Evolutionary conservation across 2,329 filamentous ascomycete genomes (phyloP).

Genomic region (Beauveria sp.): DNA sequence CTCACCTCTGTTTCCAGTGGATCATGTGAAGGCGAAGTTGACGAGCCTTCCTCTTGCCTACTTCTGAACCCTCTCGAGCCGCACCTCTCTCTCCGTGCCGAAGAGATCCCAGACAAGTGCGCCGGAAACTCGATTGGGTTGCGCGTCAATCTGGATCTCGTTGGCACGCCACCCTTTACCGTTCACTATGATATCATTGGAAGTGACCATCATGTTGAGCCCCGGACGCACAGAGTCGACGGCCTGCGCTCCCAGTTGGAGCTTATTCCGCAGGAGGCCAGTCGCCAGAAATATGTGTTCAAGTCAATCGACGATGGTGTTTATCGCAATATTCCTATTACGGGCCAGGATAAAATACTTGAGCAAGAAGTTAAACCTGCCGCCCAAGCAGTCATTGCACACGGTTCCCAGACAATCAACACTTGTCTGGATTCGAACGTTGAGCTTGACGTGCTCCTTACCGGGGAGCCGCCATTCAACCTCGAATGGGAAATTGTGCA

Average conservation of each 20-base stretch:
- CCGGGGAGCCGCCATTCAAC: constrained; percentile 79
- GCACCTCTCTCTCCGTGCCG: constrained; percentile 61
- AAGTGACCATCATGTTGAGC: constrained; percentile 44
- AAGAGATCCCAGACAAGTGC: constrained; percentile 90
- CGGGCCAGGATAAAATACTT: constrained; percentile 54
- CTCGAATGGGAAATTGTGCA: constrained; percentile 91
- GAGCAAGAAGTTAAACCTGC: constrained; percentile 92
- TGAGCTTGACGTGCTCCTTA: constrained; percentile 64
- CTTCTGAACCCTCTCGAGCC: constrained; percentile 88
- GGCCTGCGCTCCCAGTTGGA: constrained; percentile 78
- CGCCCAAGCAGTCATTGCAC: constrained; percentile 67
- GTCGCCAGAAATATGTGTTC: constrained; percentile 82
- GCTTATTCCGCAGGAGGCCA: constrained; percentile 71
- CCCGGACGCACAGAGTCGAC: constrained; percentile 50
- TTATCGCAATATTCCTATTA: constrained; percentile 61
- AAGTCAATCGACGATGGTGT: constrained; percentile 72
- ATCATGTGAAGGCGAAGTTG: constrained; percentile 77
- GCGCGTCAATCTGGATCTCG: constrained; percentile 78
- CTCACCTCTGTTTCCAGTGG: constrained; percentile 72
- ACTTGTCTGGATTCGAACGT: constrained; percentile 80
- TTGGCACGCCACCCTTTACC: constrained; percentile 87
- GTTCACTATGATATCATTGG: constrained; percentile 68
- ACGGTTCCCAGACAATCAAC: constrained; percentile 46
- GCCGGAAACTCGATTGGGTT: constrained; percentile 89
- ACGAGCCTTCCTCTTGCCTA: constrained; percentile 90